phyloP scores from a whole-genome alignment of 1,139 yeast genomes.

The Zygoascus meyerae region DNA sequence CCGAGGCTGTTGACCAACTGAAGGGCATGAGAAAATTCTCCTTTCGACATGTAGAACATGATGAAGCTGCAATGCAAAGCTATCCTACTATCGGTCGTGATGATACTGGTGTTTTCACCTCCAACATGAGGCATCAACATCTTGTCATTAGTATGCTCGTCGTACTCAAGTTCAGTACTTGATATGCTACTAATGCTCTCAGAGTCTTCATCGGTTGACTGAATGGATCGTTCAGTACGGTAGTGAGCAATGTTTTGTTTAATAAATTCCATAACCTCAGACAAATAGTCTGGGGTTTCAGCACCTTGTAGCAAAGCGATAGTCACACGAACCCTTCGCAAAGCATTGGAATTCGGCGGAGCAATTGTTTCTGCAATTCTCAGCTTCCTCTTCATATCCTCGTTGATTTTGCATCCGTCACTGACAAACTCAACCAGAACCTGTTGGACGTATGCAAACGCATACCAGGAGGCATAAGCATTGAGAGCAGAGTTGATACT shows the following conservation, averaged over 20 bases:
- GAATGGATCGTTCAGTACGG: conserved; percentile 3
- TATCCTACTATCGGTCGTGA: conserved; percentile 25
- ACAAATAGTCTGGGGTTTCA: conserved; percentile 1
- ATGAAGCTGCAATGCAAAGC: conserved; percentile 28
- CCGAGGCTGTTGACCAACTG: conserved; percentile 20
- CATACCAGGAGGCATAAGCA: conserved; percentile 30
- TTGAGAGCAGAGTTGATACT: conserved; percentile 29
- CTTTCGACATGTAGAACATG: conserved; percentile 20
- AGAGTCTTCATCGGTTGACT: conserved; percentile 2
- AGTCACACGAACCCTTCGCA: conserved; percentile 29
- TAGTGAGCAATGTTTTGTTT: background rate
- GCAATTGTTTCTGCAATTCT: conserved; percentile 25
- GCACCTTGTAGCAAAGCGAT: conserved; percentile 30
- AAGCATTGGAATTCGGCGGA: conserved; percentile 29
- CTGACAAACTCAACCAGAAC: conserved; percentile 22
- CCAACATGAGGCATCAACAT: conserved; percentile 1
- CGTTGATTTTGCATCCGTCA: conserved; percentile 15
- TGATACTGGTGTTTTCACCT: conserved; percentile 2
- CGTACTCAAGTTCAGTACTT: conserved; percentile 1
- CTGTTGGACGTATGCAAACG: conserved; percentile 25
- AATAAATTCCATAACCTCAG: conserved; percentile 3
- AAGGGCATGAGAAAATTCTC: conserved; percentile 18
- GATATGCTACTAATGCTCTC: background rate
- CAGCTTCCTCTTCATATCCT: conserved; percentile 19
- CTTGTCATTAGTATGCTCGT: background rate